Base-by-base conservation (phyloP, 106 monocot species). In the Ottelia alismoides region DNA sequence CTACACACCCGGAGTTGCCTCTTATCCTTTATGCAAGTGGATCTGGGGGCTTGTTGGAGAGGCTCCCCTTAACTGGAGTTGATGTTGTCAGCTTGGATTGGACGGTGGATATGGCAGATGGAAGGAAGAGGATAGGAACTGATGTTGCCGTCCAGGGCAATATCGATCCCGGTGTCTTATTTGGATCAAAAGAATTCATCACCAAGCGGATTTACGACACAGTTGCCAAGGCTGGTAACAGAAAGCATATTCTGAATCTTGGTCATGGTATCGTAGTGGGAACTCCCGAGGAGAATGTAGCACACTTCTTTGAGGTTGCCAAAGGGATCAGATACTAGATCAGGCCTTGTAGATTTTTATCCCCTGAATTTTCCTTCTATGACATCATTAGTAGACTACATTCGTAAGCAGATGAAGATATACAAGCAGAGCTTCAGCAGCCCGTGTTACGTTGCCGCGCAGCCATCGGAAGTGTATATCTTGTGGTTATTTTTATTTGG, bases 31-130 rank as follows among this genome's bases (percentile, higher is more conserved):
- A 94, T 54, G 93, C 93, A 27, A 88, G 84, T 64, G 81, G 93
- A 3, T 88, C 88, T 6, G 88, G 93, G 0, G 93, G 93, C 6
- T 60, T 94, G 63, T 69, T 94, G 0, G 93, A 94, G 71, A 70
- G 88, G 51, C 73, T 94, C 20, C 65, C 72, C 0, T 60, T 71
- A 40, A 81, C 88, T 0, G 84, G 93, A 2, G 84, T 94, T 1
- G 88, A 94, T 45, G 80, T 94, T 50, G 84, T 94, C 19, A 94
- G 93, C 66, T 77, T 94, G 67, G 93, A 94, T 55, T 94, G 93
- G 93, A 88, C 93, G 1, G 93, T 94, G 11, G 93, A 94, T 55
- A 94, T 94, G 84, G 78, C 71, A 20, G 93, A 94, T 65, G 93
- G 93, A 17, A 45, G 93, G 14, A 70, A 27, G 65, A 58, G 93